These are phyloP conservation scores for Spatholobus suberectus DNA, from an alignment of 306 rosid genomes.

Conservation along the genomic window DNA sequence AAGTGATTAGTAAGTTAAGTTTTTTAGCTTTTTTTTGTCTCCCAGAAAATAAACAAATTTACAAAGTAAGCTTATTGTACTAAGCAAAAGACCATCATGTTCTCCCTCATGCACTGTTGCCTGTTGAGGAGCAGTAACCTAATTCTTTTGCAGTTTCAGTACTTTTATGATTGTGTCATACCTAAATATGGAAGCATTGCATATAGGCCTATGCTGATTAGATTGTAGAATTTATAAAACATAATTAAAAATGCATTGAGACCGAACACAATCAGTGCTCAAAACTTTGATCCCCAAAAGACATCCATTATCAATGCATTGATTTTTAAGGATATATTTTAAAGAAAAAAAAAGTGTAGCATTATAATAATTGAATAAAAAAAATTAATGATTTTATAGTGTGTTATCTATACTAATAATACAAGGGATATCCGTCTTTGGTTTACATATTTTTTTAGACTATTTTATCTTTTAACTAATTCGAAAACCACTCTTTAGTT, in stretches of 20 bases:
- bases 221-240: background rate
- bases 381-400: too few species aligned
- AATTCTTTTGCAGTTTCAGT: background rate
- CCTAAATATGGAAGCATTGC: background rate
- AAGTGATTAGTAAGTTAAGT: background rate
- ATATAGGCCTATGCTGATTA: background rate
- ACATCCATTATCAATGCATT: background rate
- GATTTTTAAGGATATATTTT: background rate
- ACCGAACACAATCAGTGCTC: background rate
- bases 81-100: background rate
- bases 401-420: too few species aligned
- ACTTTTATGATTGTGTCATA: background rate
- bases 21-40: background rate
- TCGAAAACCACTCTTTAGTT: too few species aligned
- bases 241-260: background rate
- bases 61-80: background rate
- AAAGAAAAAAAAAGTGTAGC: background rate
- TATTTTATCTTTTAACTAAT: too few species aligned
- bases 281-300: background rate
- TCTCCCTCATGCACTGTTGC: background rate
- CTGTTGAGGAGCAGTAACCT: slow-evolving; percentile 3
- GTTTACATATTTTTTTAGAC: too few species aligned
- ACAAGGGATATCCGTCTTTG: too few species aligned
- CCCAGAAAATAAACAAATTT: background rate
- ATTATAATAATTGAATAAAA: too few species aligned